phyloP scores from a whole-genome alignment of 2,329 filamentous ascomycete genomes.

The Fusarium pininemorale region DNA sequence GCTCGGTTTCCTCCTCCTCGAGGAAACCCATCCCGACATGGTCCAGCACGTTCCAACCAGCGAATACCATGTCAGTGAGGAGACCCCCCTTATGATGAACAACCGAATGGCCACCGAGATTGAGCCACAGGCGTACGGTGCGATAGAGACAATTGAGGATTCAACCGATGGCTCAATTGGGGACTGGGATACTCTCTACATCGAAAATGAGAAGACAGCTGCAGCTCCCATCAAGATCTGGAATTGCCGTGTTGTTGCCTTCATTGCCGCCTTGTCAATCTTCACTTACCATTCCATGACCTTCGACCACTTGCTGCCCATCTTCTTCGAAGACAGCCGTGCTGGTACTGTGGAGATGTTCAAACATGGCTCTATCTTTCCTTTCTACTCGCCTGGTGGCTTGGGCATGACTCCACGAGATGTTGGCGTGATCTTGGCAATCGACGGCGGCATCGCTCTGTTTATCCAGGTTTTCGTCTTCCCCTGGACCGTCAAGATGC shows the following conservation, averaged over 20 bases:
- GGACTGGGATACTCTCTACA: constrained; percentile 56
- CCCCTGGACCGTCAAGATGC: constrained; percentile 64
- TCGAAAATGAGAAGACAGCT: constrained; percentile 44
- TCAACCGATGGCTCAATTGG: constrained; percentile 50
- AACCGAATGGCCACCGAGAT: constrained; percentile 75
- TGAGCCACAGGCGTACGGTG: constrained; percentile 81
- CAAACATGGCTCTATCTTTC: constrained; percentile 47
- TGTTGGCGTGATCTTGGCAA: constrained; percentile 69
- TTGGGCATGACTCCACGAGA: constrained; percentile 69
- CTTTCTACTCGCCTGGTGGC: constrained; percentile 68
- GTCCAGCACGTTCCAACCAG: constrained; percentile 58
- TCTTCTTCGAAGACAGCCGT: constrained; percentile 86
- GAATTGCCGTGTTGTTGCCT: constrained; percentile 72
- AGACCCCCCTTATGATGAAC: constrained; percentile 80
- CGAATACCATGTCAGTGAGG: constrained; percentile 65
- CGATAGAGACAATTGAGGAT: constrained; percentile 60
- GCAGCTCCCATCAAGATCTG: constrained; percentile 54
- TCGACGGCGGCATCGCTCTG: constrained; percentile 67
- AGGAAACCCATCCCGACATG: constrained; percentile 91
- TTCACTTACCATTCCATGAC: constrained; percentile 97
- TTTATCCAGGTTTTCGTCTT: constrained; percentile 70
- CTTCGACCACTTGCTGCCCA: constrained; percentile 90
- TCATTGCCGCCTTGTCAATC: constrained; percentile 84
- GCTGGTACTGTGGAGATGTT: constrained; percentile 52
- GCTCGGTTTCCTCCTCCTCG: constrained; percentile 80